Percentiles rank a stretch among this genome's conserved stretches.
Evolutionary conservation across 495 filamentous ascomycete species (phyloP).

Genomic region (Podospora tetraspora): DNA sequence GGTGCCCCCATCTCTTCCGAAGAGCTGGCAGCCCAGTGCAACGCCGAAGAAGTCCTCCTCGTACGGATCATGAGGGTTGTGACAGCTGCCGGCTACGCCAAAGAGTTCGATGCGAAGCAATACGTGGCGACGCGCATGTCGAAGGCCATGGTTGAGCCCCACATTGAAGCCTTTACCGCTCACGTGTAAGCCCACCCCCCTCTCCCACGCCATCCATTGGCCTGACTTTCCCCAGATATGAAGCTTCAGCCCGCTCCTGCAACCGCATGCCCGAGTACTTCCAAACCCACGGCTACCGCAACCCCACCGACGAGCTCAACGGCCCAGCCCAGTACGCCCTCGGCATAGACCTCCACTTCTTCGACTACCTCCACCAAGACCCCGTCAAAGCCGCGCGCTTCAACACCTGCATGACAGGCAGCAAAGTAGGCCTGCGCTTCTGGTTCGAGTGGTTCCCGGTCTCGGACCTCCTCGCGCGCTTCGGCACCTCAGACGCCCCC

Average conservation of each 20-base stretch:
- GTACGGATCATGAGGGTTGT: slow-evolving; percentile 6
- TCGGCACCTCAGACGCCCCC: no score
- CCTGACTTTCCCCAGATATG: neutral
- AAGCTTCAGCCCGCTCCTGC: slow-evolving; percentile 6
- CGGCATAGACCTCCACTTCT: slow-evolving; percentile 17
- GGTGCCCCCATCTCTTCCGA: slow-evolving; percentile 2
- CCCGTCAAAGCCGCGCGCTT: slow-evolving; percentile 11
- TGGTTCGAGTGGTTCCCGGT: slow-evolving; percentile 11
- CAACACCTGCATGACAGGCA: slow-evolving; percentile 11
- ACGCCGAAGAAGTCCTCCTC: slow-evolving; percentile 9
- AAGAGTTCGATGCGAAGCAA: slow-evolving; percentile 2
- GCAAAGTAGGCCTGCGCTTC: slow-evolving; percentile 8
- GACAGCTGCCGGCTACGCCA: slow-evolving; percentile 4
- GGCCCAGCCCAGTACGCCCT: slow-evolving; percentile 13
- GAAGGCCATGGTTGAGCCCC: neutral
- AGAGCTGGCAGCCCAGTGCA: slow-evolving; percentile 1
- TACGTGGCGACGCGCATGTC: slow-evolving; percentile 9
- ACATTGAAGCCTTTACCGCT: slow-evolving; percentile 3
- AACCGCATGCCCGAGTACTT: slow-evolving; percentile 22
- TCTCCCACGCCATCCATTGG: no score
- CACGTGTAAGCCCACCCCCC: slow-evolving; percentile 1
- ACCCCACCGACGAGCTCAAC: slow-evolving; percentile 19
- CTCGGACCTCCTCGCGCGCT: neutral
- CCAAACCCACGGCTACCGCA: slow-evolving; percentile 19
- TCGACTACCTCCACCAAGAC: slow-evolving; percentile 15